A percentile compares a stretch with the other conserved stretches of the same genome.
Conservation (phyloP, 2,329 filamentous ascomycete species). For the Phyllosticta paracitricarpa region DNA sequence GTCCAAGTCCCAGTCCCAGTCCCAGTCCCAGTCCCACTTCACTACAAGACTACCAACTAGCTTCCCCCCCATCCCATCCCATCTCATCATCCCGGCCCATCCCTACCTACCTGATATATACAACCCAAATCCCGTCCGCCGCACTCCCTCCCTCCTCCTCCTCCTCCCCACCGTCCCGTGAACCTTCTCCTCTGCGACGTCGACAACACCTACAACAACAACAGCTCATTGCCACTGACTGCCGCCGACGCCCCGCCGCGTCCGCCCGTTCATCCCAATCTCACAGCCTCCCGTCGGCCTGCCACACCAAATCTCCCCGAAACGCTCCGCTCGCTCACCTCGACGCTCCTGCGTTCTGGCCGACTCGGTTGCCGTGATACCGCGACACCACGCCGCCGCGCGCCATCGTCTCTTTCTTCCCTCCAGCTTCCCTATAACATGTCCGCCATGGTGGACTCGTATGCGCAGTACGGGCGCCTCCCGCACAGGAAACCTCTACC, state of each 20-base stretch:
- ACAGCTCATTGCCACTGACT: too few species aligned
- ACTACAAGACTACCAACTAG: neutral
- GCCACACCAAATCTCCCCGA: neutral
- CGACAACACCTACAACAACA: neutral
- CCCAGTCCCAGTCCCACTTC: neutral
- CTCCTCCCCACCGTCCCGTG: too few species aligned
- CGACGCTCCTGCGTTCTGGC: neutral
- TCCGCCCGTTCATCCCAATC: neutral
- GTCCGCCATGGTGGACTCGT: slow-evolving; percentile 13
- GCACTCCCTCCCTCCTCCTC: neutral
- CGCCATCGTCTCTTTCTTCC: neutral
- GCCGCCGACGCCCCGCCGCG: neutral
- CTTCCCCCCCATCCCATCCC: too few species aligned
- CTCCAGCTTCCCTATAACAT: slow-evolving; percentile 4
- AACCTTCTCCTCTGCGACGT: too few species aligned
- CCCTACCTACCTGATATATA: neutral
- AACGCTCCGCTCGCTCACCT: neutral
- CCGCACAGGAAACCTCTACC: slow-evolving; percentile 18
- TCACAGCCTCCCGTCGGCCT: neutral
- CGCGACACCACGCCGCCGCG: slow-evolving; percentile 16
- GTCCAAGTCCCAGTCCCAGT: too few species aligned
- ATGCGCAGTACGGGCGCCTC: slow-evolving; percentile 12
- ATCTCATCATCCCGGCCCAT: neutral
- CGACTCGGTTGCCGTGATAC: slow-evolving; percentile 34
- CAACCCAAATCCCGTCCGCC: neutral